Base-by-base conservation (phyloP, 768 basidiomycete species). In the Ramaria rubella region DNA sequence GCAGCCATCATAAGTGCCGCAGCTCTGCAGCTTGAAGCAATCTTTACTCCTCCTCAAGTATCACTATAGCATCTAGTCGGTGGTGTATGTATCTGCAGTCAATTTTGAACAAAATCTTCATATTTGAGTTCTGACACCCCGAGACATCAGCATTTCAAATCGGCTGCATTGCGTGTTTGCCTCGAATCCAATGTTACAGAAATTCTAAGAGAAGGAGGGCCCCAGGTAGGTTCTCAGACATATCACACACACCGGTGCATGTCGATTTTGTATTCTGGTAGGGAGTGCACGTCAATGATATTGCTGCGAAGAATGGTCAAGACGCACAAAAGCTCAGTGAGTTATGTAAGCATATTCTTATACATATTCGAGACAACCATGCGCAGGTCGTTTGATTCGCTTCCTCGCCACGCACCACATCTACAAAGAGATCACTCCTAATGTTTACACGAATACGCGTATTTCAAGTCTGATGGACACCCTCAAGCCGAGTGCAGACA, bases 361-460 rank as follows among this genome's bases (percentile, higher is more conserved):
- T 46, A 9, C 23, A 27, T 12, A 31, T 15, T 9, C 12, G 12
- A 23, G 23, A 9, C 44, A 46, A 9, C 9, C 23, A 9, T 11
- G 12, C 2, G 27, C n/a, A 89, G 87, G 82, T 4, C 89, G 89
- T 63, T 77, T 81, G 29, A 77, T 92, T 36, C 83, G 89, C 42
- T 74, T 90, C 23, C 77, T 91, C 44, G 87, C 87, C 12, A 87
- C 88, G 0, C 86, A 90, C 64, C 87, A 90, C 66, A 79, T 90
- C 53, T 73, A 87, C 29, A 75, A 77, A 42, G 89, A 92, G 67
- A 73, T 80, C 3, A 73, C 77, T 9, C 87, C 87, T 3, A 79
- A 90, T 63, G 81, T 84, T 4, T 92, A 90, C 62, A 75, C 86
- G 8, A 75, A 81, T 52, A 90, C 85, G 62, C 78, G 87, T 33